Percentiles rank a stretch among this genome's conserved stretches.
phyloP scores from a whole-genome alignment of 2,329 filamentous ascomycete species.

The Aspergillus sp. region DNA sequence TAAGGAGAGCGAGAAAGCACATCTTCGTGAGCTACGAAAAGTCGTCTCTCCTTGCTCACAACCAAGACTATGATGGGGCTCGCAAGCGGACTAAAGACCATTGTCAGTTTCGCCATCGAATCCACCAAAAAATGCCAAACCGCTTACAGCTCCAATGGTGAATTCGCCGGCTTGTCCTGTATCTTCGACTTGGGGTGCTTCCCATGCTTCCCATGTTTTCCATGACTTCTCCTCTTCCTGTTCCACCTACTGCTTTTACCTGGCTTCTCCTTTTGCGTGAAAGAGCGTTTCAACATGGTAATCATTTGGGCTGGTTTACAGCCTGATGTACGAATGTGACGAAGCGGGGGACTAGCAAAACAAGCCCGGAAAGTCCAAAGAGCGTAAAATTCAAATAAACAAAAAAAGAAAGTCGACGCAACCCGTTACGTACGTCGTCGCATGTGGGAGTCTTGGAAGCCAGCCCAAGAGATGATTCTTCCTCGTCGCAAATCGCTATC shows the following conservation, averaged over 20 bases:
- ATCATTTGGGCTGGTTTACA: slow-evolving; percentile 38
- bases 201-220: slow-evolving; percentile 60
- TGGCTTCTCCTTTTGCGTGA: slow-evolving; percentile 74
- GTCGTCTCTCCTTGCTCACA: slow-evolving; percentile 72
- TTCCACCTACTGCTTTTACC: slow-evolving; percentile 60
- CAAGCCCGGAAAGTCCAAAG: too few relatives aligned
- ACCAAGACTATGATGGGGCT: slow-evolving; percentile 78
- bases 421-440: neutral
- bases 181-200: slow-evolving; percentile 78
- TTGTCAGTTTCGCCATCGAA: neutral
- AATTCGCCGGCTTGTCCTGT: slow-evolving; percentile 68
- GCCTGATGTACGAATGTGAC: slow-evolving; percentile 28
- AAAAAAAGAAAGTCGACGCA: slow-evolving; percentile 26
- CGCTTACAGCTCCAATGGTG: slow-evolving; percentile 43
- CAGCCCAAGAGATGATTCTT: neutral
- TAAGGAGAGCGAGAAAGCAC: slow-evolving; percentile 78
- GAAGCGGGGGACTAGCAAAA: slow-evolving; percentile 24
- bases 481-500: too few relatives aligned
- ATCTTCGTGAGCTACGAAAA: slow-evolving; percentile 94
- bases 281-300: slow-evolving; percentile 88
- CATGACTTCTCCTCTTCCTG: slow-evolving; percentile 45
- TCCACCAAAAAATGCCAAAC: slow-evolving; percentile 1
- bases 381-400: slow-evolving; percentile 14
- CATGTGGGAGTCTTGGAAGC: neutral
- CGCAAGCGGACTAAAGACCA: slow-evolving; percentile 38